These are phyloP conservation scores for Coemansia sp. DNA, from an alignment of 192 early-diverging fungal species.

Conservation along the genomic window DNA sequence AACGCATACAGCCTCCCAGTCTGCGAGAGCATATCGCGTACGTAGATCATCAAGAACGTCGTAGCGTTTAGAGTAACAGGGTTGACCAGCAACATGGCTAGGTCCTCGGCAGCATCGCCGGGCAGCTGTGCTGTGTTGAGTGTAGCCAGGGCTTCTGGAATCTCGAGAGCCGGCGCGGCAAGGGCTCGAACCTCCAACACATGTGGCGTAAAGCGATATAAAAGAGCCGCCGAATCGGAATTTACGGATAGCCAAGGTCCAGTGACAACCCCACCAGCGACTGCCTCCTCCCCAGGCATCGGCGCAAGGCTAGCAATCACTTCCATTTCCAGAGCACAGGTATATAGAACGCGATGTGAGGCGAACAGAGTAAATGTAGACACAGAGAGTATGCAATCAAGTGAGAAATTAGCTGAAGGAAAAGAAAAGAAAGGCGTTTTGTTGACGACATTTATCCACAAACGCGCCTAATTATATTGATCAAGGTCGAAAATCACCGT, in stretches of 20 bases:
- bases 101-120: conserved; percentile 23
- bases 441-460: not conserved
- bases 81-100: conserved; percentile 30
- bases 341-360: conserved; percentile 1
- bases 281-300: conserved; percentile 23
- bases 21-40: conserved; percentile 23
- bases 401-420: not conserved
- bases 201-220: conserved; percentile 38
- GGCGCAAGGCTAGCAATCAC: conserved; percentile 28
- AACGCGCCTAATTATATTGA: not conserved
- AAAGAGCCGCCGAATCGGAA: conserved; percentile 14
- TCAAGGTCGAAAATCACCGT: not conserved
- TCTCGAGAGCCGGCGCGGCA: conserved; percentile 9
- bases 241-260: conserved; percentile 1
- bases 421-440: conserved; percentile 8
- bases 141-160: conserved; percentile 37
- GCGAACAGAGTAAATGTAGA: not conserved
- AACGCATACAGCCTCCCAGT: conserved; percentile 29
- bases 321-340: conserved; percentile 25
- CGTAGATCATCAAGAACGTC: conserved; percentile 29
- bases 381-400: not conserved
- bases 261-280: conserved; percentile 18
- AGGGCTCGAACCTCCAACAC: conserved; percentile 41
- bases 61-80: conserved; percentile 27
- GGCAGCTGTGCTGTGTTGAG: conserved; percentile 41